phyloP scores from a whole-genome alignment of 768 basidiomycete genomes.

The Collybia sordida region DNA sequence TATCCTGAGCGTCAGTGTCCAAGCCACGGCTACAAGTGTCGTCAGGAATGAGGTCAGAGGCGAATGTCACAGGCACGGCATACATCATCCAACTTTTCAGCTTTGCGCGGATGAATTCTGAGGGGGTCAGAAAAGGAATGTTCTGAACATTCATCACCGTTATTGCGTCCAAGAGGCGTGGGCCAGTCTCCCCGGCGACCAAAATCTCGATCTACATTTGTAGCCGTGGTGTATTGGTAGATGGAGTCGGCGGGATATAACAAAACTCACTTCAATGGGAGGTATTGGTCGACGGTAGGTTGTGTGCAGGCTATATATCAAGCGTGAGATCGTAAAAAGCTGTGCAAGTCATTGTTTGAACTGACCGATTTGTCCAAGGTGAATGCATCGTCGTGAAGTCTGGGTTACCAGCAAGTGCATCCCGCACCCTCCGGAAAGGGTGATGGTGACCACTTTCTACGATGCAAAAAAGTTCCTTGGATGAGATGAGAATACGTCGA shows the following conservation, averaged over 20 bases:
- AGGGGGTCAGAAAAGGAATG: constrained; percentile 80
- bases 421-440: constrained; percentile 79
- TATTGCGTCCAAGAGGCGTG: constrained; percentile 65
- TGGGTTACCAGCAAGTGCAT: constrained; percentile 64
- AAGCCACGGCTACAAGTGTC: constrained; percentile 53
- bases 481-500: constrained; percentile 9
- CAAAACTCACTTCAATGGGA: constrained; percentile 62
- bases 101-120: constrained; percentile 86
- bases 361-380: constrained; percentile 85
- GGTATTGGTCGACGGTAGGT: constrained; percentile 78
- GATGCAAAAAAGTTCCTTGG: constrained; percentile 82
- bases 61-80: constrained; percentile 22
- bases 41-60: constrained; percentile 14
- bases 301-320: constrained; percentile 58
- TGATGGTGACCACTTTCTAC: constrained; percentile 74
- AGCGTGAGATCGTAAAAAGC: constrained; percentile 7
- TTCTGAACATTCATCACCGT: constrained; percentile 69
- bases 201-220: constrained; percentile 72
- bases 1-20: constrained; percentile 78
- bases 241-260: neutral
- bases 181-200: constrained; percentile 79
- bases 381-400: constrained; percentile 70
- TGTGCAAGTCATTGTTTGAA: constrained; percentile 5
- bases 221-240: constrained; percentile 5
- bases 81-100: constrained; percentile 83